Base-by-base conservation (phyloP, 2,329 filamentous ascomycete genomes). In the Ophiobolus disseminans region DNA sequence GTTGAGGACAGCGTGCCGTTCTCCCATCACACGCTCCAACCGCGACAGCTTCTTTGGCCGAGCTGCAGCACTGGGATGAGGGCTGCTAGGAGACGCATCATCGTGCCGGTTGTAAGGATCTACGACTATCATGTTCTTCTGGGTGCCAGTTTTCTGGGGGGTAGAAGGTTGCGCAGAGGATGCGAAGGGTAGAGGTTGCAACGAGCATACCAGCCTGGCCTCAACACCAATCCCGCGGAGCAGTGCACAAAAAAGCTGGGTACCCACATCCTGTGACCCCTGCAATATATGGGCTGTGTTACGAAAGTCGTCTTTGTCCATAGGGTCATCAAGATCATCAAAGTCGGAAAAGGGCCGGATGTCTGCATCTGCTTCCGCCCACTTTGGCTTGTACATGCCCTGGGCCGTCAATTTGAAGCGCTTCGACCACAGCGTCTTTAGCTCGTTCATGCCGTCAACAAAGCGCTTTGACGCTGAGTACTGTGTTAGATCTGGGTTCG, bases 221-320 rank as follows among this genome's bases (percentile, higher is more conserved):
- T 91, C 85, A 5, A 97, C 85, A 2, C 90, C 91, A n/a, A 82
- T 85, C n/a, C 86, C 84, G 14, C 94, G 86, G 3, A 99, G 79
- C 23, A 97, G 74, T 2, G 92, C 89, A 70, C 94, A 97, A 64
- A 95, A 96, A 0, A 99, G 73, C 69, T 97, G 92, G 1, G 91
- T 89, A 0, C 92, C 94, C 8, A 95, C 80, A 70, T 99, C 94
- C 56, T 92, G 85, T 7, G 93, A 97, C 0, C 93, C 95, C 56
- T 86, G 78, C 14, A 96, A 73, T 4, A 76, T 82, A 50, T 78
- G 81, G 0, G 92, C 90, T 22, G 89, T 86, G 28, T 80, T 78
- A 3, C 82, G 79, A 62, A 97, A 97, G 56, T 95, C 90, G 0
- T 80, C 75, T 49, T 82, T 86, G 21, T 91, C 88, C 39, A 88